These are phyloP conservation scores for Pseudotulostoma volvatum DNA, from an alignment of 495 filamentous ascomycete genomes.

Conservation along the genomic window DNA sequence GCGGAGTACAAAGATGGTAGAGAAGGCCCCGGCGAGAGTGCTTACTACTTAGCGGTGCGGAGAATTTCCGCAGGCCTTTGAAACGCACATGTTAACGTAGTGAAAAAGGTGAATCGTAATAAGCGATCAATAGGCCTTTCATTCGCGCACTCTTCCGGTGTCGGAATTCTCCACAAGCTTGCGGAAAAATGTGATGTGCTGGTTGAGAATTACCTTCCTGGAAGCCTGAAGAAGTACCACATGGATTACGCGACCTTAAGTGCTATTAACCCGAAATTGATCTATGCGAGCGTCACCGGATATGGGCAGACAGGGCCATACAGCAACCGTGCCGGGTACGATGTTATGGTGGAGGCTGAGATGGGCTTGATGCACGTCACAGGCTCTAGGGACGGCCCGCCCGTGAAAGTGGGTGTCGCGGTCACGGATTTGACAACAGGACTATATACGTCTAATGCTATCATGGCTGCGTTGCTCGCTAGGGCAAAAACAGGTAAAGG, in stretches of 20 bases:
- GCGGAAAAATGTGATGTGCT: conserved; percentile 77
- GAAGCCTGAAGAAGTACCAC: conserved; percentile 74
- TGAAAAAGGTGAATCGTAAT: conserved; percentile 71
- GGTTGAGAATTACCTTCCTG: conserved; percentile 93
- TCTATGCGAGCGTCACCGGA: conserved; percentile 55
- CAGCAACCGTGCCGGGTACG: conserved; percentile 77
- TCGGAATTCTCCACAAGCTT: conserved; percentile 71
- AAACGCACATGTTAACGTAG: background rate
- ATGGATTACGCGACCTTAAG: conserved; percentile 71
- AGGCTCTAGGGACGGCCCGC: conserved; percentile 68
- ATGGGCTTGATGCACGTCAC: conserved; percentile 99
- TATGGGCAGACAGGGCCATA: conserved; percentile 92
- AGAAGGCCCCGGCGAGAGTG: conserved; percentile 75
- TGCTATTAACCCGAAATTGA: conserved; percentile 58
- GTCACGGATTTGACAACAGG: conserved; percentile 94
- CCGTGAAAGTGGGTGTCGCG: conserved; percentile 93
- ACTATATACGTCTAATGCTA: conserved; percentile 88
- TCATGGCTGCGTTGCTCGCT: conserved; percentile 81
- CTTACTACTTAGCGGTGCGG: conserved; percentile 78
- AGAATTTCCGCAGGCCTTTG: background rate
- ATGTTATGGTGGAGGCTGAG: conserved; percentile 98
- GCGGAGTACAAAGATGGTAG: conserved; percentile 49
- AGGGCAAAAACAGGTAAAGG: conserved; percentile 53
- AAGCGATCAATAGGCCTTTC: conserved; percentile 89
- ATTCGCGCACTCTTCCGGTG: conserved; percentile 68